Conservation (phyloP, 257 asterid species). For the Jasminum sambac region DNA sequence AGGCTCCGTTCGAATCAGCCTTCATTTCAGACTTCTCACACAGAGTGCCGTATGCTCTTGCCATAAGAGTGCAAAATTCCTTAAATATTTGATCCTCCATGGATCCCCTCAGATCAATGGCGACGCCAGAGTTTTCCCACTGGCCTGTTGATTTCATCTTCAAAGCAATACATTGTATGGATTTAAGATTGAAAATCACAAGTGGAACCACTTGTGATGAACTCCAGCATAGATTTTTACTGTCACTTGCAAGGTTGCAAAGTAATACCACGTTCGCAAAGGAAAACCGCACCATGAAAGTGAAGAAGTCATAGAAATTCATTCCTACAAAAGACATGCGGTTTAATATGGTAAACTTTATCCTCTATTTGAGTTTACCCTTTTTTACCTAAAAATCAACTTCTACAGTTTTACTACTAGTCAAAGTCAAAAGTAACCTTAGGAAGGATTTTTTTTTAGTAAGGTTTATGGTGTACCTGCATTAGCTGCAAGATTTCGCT, state of each 20-base stretch:
- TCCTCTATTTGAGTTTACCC: too few species aligned
- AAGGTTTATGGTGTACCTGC: conserved; percentile 50
- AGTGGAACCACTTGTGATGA: conserved; percentile 42
- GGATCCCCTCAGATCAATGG: conserved; percentile 30
- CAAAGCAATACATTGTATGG: conserved; percentile 40
- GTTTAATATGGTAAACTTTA: background rate
- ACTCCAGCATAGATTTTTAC: conserved; percentile 19
- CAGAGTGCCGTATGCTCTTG: conserved; percentile 44
- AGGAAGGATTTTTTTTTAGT: background rate
- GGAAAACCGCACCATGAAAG: conserved; percentile 71
- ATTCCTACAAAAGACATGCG: conserved; percentile 51
- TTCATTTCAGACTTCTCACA: conserved; percentile 26
- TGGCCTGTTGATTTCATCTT: conserved; percentile 54
- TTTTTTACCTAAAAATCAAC: too few species aligned
- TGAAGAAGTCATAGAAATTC: conserved; percentile 75
- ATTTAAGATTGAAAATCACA: conserved; percentile 55
- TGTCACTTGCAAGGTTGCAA: conserved; percentile 33
- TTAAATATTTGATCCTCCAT: conserved; percentile 49
- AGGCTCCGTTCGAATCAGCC: conserved; percentile 11
- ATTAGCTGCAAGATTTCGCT: conserved; percentile 92
- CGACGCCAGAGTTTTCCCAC: conserved; percentile 30
- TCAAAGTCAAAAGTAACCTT: background rate
- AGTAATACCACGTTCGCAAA: conserved; percentile 68
- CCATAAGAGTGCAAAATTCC: conserved; percentile 53
- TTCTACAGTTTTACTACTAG: too few species aligned